Evolutionary conservation across 768 basidiomycete genomes (phyloP).

Genomic region (Tricholoma bakamatsutake): DNA sequence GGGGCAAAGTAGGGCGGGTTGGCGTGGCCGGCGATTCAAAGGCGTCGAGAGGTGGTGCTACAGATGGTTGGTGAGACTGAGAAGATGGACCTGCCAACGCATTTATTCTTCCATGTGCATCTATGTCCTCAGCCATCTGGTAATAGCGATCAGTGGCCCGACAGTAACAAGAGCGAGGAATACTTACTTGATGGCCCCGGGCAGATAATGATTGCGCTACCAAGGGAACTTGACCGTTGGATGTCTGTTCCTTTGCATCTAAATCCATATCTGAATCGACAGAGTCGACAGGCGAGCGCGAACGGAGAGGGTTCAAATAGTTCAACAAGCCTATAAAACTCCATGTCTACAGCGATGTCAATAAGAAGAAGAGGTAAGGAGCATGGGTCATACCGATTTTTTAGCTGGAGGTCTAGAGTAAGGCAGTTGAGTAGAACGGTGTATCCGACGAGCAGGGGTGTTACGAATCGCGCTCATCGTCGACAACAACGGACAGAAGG

Average conservation of each 20-base stretch:
- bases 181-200: slow-evolving; percentile 23
- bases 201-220: slow-evolving; percentile 19
- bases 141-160: background rate
- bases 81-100: slow-evolving; percentile 3
- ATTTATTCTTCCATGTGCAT: slow-evolving; percentile 2
- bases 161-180: background rate
- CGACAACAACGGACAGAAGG: slow-evolving; percentile 8
- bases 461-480: slow-evolving; percentile 56
- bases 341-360: slow-evolving; percentile 34
- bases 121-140: slow-evolving; percentile 17
- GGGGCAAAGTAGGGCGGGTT: slow-evolving; percentile 1
- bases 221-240: slow-evolving; percentile 3
- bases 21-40: slow-evolving; percentile 5
- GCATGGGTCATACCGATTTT: slow-evolving; percentile 40
- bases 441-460: slow-evolving; percentile 27
- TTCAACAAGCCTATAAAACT: slow-evolving; percentile 43
- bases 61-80: slow-evolving; percentile 3
- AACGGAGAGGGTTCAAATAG: slow-evolving; percentile 45
- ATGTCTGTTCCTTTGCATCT: slow-evolving; percentile 17
- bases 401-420: slow-evolving; percentile 42
- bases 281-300: slow-evolving; percentile 18
- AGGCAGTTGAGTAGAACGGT: slow-evolving; percentile 42
- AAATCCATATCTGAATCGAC: slow-evolving; percentile 10
- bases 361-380: background rate
- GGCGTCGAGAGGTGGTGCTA: slow-evolving; percentile 5